Conservation (phyloP, 2,329 filamentous ascomycete species). For the Bertia moriformis region DNA sequence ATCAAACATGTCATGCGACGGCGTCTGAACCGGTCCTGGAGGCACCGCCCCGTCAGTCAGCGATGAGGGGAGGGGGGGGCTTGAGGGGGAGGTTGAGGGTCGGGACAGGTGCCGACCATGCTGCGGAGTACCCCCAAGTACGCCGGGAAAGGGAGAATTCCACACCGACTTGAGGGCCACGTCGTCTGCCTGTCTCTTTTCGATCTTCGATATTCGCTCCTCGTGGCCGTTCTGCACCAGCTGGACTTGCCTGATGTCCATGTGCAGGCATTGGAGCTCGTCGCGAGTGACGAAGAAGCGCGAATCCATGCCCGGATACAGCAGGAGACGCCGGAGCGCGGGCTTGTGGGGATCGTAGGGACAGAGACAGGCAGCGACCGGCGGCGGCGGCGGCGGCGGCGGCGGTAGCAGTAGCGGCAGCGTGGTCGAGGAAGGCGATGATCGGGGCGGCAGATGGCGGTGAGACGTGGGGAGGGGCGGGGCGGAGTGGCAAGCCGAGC, state of each 20-base stretch:
- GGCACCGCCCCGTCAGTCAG: slow-evolving; percentile 5
- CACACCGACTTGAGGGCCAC: slow-evolving; percentile 70
- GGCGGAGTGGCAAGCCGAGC: too few relatives aligned
- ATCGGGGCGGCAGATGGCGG: too few relatives aligned
- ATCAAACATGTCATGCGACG: slow-evolving; percentile 73
- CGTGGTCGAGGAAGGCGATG: too few relatives aligned
- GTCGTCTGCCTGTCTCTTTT: slow-evolving; percentile 55
- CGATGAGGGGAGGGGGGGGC: slow-evolving; percentile 2
- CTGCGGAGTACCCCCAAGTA: slow-evolving; percentile 69
- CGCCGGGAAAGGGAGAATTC: slow-evolving; percentile 84
- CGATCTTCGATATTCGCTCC: slow-evolving; percentile 44
- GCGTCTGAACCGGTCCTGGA: slow-evolving; percentile 60
- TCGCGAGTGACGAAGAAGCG: slow-evolving; percentile 44
- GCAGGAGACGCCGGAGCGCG: slow-evolving; percentile 3
- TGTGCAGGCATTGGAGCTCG: slow-evolving; percentile 54
- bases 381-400: too few relatives aligned
- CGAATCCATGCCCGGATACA: slow-evolving; percentile 50
- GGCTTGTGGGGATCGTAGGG: too few relatives aligned
- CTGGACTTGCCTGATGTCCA: slow-evolving; percentile 57
- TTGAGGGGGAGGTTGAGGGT: background rate
- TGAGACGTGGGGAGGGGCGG: too few relatives aligned
- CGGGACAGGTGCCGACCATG: slow-evolving; percentile 49
- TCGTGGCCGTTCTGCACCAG: slow-evolving; percentile 46
- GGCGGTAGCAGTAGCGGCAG: too few relatives aligned
- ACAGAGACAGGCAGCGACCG: too few relatives aligned